Conservation (phyloP, 352 stramenopile genomes). For the Phytophthora europaea region DNA sequence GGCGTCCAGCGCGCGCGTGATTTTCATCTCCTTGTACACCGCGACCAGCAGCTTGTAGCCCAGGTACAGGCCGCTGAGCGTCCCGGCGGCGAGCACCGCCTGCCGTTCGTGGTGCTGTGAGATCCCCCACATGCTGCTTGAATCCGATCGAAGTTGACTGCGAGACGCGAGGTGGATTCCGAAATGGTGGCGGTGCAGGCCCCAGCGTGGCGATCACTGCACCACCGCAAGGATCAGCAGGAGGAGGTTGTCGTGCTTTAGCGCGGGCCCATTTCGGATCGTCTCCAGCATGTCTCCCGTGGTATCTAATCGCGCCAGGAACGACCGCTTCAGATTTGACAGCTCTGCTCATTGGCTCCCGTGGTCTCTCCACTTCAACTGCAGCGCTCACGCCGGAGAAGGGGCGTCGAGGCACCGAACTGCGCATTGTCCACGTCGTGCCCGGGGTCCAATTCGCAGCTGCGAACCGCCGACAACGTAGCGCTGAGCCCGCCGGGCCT, state of each 20-base stretch:
- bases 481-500: not conserved
- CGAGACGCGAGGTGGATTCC: constrained; percentile 19
- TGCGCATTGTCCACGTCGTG: constrained; percentile 15
- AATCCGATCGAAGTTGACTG: constrained; percentile 6
- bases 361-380: constrained; percentile 7
- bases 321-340: constrained; percentile 22
- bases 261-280: constrained; percentile 5
- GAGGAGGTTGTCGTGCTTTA: constrained; percentile 3
- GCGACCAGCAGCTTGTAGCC: constrained; percentile 37
- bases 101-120: constrained; percentile 37
- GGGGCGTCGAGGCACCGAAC: constrained; percentile 9
- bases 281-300: constrained; percentile 15
- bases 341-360: constrained; percentile 19
- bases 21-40: constrained; percentile 43
- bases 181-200: constrained; percentile 16
- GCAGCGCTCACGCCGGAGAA: constrained; percentile 5
- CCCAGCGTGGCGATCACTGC: not conserved
- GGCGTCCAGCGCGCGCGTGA: constrained; percentile 38
- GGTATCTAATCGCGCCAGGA: constrained; percentile 25
- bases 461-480: constrained; percentile 13
- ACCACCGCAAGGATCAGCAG: constrained; percentile 28
- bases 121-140: constrained; percentile 35
- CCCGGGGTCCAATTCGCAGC: constrained; percentile 10
- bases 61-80: constrained; percentile 34
- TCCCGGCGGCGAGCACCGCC: constrained; percentile 23